Conservation (phyloP, 2,329 filamentous ascomycete genomes). For the Huntiella savannae region DNA sequence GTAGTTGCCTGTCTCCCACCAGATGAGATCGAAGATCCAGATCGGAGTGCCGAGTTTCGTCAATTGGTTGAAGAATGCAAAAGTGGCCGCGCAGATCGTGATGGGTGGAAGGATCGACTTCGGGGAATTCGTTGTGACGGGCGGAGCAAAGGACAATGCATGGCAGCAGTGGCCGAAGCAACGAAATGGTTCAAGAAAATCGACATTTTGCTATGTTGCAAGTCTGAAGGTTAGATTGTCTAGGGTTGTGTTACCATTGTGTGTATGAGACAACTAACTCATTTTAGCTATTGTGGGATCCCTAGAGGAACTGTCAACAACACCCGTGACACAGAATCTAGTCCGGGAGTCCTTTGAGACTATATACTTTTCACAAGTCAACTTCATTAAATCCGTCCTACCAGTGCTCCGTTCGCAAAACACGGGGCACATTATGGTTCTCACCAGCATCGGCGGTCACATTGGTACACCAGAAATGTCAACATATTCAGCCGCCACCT, state of each 20-base stretch:
- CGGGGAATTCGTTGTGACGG: conserved; percentile 45
- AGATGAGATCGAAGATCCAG: conserved; percentile 57
- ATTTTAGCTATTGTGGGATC: conserved; percentile 61
- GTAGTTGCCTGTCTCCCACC: conserved; percentile 70
- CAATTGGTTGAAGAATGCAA: conserved; percentile 56
- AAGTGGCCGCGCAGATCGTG: conserved; percentile 40
- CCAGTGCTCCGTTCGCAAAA: conserved; percentile 62
- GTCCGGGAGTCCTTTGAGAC: conserved; percentile 84
- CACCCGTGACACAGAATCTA: conserved; percentile 52
- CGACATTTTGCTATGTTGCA: conserved; percentile 80
- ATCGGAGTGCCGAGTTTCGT: conserved; percentile 60
- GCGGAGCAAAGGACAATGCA: conserved; percentile 48
- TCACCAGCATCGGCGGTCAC: conserved; percentile 81
- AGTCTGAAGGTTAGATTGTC: conserved; percentile 49
- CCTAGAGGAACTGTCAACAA: conserved; percentile 72
- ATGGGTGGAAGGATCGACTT: conserved; percentile 67
- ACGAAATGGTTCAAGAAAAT: conserved; percentile 68
- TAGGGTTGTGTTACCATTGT: background rate
- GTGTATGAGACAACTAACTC: background rate
- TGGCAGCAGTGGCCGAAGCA: conserved; percentile 72
- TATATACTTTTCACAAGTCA: conserved; percentile 89
- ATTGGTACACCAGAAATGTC: conserved; percentile 81
- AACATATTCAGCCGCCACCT: conserved; percentile 80
- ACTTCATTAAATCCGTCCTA: conserved; percentile 78
- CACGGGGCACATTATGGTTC: conserved; percentile 74